Conservation (phyloP, 768 basidiomycete species). For the Pisolithus microcarpus region DNA sequence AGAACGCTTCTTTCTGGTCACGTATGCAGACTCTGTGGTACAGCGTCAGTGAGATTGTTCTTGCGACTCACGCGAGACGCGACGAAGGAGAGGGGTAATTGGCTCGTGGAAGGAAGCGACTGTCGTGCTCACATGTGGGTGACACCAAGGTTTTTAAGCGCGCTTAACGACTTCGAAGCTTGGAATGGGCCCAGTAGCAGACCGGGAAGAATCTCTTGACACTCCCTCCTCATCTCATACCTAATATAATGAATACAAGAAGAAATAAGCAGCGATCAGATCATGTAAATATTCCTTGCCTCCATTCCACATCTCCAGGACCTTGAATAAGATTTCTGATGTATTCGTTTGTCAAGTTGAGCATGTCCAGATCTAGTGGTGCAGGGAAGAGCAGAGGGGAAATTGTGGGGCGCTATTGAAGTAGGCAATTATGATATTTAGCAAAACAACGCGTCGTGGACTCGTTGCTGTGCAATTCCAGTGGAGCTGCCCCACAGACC, state of each 20-base stretch:
- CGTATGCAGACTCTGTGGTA: constrained; percentile 72
- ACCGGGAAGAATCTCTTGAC: constrained; percentile 83
- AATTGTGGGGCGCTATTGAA: background rate
- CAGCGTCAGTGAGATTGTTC: background rate
- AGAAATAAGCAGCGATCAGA: constrained; percentile 4
- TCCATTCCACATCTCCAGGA: constrained; percentile 80
- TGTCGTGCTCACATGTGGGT: constrained; percentile 65
- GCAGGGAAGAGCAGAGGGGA: background rate
- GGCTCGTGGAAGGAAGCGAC: no score
- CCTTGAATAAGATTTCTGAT: constrained; percentile 65
- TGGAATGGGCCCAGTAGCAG: constrained; percentile 84
- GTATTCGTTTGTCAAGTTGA: constrained; percentile 30
- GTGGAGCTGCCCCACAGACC: no score
- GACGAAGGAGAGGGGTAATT: no score
- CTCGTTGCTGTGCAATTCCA: no score
- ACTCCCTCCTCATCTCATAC: constrained; percentile 94
- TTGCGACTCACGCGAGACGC: no score
- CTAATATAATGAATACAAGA: constrained; percentile 28
- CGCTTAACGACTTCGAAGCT: constrained; percentile 75
- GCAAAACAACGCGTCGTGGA: no score
- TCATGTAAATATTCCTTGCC: constrained; percentile 33
- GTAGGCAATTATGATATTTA: background rate
- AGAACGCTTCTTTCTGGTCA: constrained; percentile 84
- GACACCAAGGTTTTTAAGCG: constrained; percentile 55
- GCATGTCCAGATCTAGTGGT: constrained; percentile 13